Conservation (phyloP, 371 early-diverging fungal species). For the Apophysomyces ossiformis region DNA sequence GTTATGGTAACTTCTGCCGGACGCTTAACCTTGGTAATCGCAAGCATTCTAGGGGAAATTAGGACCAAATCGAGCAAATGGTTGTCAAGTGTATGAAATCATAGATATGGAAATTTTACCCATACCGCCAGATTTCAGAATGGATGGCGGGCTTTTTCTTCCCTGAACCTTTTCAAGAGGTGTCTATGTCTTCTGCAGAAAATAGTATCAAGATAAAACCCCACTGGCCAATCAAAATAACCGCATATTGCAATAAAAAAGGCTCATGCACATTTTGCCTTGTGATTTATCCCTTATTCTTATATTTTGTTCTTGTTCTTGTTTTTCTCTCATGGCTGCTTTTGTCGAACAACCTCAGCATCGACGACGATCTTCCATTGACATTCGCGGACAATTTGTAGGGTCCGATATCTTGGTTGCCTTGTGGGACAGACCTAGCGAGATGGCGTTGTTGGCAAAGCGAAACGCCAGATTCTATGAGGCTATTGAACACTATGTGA, state of each 20-base stretch:
- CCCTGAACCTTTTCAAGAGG: too few species aligned
- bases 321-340: not conserved
- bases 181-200: too few species aligned
- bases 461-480: conserved; percentile 41
- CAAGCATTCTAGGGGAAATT: too few species aligned
- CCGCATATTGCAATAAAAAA: not conserved
- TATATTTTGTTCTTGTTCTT: not conserved
- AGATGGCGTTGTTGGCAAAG: conserved; percentile 38
- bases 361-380: conserved; percentile 27
- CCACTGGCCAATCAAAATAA: not conserved
- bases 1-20: too few species aligned
- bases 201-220: too few species aligned
- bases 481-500: conserved; percentile 37
- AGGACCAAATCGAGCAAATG: too few species aligned
- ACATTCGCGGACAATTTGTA: conserved; percentile 43
- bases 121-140: too few species aligned
- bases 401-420: conserved; percentile 44
- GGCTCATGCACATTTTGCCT: not conserved
- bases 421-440: conserved; percentile 39
- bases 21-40: too few species aligned
- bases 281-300: not conserved
- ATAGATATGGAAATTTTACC: too few species aligned
- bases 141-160: too few species aligned
- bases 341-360: not conserved
- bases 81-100: too few species aligned